Conservation (phyloP, 257 asterid genomes). For the Solanum rostratum region DNA sequence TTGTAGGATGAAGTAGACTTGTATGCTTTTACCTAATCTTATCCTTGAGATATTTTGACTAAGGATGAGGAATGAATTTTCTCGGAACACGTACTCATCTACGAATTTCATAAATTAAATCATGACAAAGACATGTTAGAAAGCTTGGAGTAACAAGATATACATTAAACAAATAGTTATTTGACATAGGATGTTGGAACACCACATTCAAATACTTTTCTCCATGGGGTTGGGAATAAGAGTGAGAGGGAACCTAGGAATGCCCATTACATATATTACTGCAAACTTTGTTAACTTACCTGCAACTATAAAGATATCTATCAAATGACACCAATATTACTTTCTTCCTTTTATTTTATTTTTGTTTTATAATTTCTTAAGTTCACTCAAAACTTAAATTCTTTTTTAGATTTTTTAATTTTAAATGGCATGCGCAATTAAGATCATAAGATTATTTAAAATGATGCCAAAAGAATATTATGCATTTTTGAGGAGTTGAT, state of each 20-base stretch:
- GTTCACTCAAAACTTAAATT: neutral
- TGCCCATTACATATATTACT: neutral
- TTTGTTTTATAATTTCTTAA: neutral
- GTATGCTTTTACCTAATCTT: neutral
- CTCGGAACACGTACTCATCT: neutral
- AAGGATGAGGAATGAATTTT: neutral
- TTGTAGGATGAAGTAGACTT: neutral
- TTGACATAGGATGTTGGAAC: neutral
- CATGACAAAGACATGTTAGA: neutral
- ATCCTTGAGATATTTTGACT: neutral
- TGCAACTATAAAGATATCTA: neutral
- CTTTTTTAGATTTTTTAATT: neutral
- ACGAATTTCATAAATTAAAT: neutral
- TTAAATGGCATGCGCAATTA: neutral
- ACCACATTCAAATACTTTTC: neutral
- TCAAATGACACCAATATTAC: neutral
- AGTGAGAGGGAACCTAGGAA: neutral
- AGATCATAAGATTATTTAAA: too few relatives aligned
- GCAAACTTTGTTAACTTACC: neutral
- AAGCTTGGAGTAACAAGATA: neutral
- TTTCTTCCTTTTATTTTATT: neutral
- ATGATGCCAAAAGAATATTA: neutral
- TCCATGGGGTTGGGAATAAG: too few relatives aligned
- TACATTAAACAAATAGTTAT: neutral
- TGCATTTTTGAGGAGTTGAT: neutral